Percentiles rank a stretch among this genome's conserved stretches.
These are phyloP conservation scores for Cornus kousa DNA, from an alignment of 148 eudicot genomes.

Conservation along the genomic window DNA sequence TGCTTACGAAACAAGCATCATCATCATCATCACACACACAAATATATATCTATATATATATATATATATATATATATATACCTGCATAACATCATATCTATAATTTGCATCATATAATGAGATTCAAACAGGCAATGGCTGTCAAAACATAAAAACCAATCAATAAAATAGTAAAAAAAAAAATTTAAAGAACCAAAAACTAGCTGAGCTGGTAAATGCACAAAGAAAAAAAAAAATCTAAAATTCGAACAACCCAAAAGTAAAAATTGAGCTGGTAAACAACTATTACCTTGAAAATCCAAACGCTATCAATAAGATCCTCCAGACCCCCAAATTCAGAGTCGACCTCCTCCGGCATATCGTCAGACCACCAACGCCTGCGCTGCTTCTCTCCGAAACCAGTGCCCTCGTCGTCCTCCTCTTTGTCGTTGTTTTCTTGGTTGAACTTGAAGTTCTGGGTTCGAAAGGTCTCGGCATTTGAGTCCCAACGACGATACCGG, in stretches of 20 bases:
- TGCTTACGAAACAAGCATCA: background rate
- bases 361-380: constrained; percentile 29
- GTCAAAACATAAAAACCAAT: background rate
- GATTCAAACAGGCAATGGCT: background rate
- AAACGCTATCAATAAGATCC: constrained; percentile 47
- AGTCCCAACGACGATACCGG: constrained; percentile 29
- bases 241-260: background rate
- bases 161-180: background rate
- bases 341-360: constrained; percentile 13
- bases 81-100: background rate
- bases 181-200: background rate
- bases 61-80: background rate
- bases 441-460: constrained; percentile 10
- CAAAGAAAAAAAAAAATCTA: background rate
- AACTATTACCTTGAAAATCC: constrained; percentile 52
- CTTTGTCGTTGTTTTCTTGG: background rate
- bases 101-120: background rate
- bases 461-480: constrained; percentile 28
- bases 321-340: constrained; percentile 29
- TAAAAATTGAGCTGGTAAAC: background rate
- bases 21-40: background rate
- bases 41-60: background rate
- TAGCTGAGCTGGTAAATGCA: background rate
- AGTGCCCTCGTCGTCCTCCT: constrained; percentile 20
- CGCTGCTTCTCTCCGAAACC: background rate